Conservation (phyloP, 1,284 basidiomycete genomes). For the Pholiota adiposa region DNA sequence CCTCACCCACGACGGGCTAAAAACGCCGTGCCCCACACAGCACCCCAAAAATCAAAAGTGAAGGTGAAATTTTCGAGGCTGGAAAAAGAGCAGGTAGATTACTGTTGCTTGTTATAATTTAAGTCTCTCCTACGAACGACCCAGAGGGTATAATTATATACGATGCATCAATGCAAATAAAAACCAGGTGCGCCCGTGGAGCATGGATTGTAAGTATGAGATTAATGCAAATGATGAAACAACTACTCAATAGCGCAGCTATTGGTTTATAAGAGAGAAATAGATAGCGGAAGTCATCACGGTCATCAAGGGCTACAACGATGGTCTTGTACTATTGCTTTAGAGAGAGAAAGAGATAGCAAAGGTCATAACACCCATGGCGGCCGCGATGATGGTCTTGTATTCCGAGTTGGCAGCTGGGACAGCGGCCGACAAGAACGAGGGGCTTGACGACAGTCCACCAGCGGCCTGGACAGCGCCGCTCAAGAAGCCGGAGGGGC, state of each 20-base stretch:
- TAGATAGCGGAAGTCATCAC: conserved; percentile 29
- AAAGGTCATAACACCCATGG: conserved; percentile 34
- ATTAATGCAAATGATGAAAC: neutral
- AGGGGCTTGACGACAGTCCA: conserved; percentile 43
- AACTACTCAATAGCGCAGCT: conserved; percentile 21
- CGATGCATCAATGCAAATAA: conserved; percentile 8
- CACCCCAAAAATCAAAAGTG: too few species aligned
- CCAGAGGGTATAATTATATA: conserved; percentile 21
- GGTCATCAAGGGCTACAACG: conserved; percentile 31
- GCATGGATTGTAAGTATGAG: conserved; percentile 18
- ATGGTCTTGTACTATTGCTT: conserved; percentile 28
- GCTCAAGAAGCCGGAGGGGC: conserved; percentile 65
- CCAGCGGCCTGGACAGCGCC: conserved; percentile 71
- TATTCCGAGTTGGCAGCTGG: conserved; percentile 28
- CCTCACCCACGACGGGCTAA: too few species aligned
- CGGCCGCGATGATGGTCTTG: conserved; percentile 31
- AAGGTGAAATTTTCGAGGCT: neutral
- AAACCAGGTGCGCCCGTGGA: conserved; percentile 15
- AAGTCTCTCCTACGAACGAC: conserved; percentile 16
- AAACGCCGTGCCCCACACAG: too few species aligned
- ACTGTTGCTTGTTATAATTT: conserved; percentile 4
- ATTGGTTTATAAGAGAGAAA: conserved; percentile 25
- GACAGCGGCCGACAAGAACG: conserved; percentile 34
- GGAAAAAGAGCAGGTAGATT: neutral
- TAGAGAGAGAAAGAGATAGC: conserved; percentile 28